Conservation (phyloP, 371 early-diverging fungal species). For the Encephalitozoon hellem region DNA sequence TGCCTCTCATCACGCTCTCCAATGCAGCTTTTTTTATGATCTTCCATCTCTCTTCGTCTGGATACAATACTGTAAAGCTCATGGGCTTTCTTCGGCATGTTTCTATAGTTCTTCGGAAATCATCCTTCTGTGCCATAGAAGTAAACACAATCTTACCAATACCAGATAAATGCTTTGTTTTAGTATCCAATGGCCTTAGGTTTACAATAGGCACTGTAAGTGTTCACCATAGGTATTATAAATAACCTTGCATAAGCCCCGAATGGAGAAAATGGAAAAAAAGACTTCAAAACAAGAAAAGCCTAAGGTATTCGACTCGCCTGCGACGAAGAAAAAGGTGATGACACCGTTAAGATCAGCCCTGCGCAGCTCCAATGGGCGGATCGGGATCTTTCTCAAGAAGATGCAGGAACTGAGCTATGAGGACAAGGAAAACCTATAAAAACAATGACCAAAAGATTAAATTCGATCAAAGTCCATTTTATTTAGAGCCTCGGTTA, state of each 20-base stretch:
- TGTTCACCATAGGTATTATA: neutral
- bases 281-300: neutral
- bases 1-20: neutral
- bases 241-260: neutral
- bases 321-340: constrained; percentile 16
- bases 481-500: neutral
- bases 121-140: too few relatives aligned
- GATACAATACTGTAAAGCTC: neutral
- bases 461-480: neutral
- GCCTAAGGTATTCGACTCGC: constrained; percentile 1
- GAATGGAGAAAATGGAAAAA: neutral
- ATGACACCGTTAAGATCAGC: constrained; percentile 13
- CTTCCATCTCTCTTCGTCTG: neutral
- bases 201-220: neutral
- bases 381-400: constrained; percentile 14
- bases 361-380: constrained; percentile 7
- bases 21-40: neutral
- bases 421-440: constrained; percentile 8
- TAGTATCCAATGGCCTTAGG: too few relatives aligned
- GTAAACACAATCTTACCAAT: neutral
- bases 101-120: neutral
- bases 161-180: too few relatives aligned
- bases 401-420: constrained; percentile 7
- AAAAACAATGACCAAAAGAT: neutral
- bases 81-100: neutral